Conservation (phyloP, 345 rosid species). For the Gossypium raimondii region DNA sequence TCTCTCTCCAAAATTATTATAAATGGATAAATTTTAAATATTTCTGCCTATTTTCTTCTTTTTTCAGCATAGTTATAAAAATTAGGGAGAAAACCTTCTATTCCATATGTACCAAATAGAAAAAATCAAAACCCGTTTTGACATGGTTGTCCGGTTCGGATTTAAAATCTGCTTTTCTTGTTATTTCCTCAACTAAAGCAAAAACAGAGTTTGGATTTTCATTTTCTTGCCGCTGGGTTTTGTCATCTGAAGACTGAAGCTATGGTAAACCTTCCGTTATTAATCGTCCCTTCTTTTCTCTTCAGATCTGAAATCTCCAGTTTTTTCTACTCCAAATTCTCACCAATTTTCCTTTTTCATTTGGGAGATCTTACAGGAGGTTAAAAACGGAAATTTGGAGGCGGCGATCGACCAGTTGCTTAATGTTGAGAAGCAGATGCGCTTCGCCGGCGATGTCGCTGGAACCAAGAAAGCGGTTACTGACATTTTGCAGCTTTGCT, state of each 20-base stretch:
- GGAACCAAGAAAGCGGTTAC: conserved; percentile 73
- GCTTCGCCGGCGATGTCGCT: conserved; percentile 69
- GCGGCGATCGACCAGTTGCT: conserved; percentile 62
- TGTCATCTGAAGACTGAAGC: not conserved
- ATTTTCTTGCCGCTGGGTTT: not conserved
- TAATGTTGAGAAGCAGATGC: conserved; percentile 81
- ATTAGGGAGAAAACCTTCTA: too few species aligned
- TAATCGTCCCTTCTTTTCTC: not conserved
- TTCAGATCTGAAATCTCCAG: not conserved
- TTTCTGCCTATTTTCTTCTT: rapidly evolving
- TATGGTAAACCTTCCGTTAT: not conserved
- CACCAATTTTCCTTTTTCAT: not conserved
- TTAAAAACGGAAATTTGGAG: conserved; percentile 37
- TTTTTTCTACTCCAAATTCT: not conserved
- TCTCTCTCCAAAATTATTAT: too few species aligned
- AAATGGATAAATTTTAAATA: too few species aligned
- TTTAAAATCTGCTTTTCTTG: not conserved
- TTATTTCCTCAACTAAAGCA: not conserved
- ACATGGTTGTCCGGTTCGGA: not conserved
- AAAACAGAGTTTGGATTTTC: not conserved
- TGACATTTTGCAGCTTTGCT: conserved; percentile 75
- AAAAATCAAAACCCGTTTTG: not conserved
- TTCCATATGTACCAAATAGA: too few species aligned
- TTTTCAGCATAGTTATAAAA: too few species aligned
- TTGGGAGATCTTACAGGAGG: conserved; percentile 38